Conservation (phyloP, 116 monocot genomes). For the Posidonia oceanica region DNA sequence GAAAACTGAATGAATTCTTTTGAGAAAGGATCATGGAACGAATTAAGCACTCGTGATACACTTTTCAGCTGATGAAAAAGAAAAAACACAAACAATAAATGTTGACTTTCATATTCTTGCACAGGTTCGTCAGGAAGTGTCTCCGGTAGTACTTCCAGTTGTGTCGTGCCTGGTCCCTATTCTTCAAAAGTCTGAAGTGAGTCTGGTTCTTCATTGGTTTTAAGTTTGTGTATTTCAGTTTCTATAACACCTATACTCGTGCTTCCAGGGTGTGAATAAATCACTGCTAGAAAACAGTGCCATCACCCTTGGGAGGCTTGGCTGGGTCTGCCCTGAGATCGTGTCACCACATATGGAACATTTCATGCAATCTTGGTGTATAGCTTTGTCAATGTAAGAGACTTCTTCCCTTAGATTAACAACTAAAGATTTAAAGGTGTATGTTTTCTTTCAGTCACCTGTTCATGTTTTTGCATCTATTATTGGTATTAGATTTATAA, state of each 20-base stretch:
- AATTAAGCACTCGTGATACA: too few relatives aligned
- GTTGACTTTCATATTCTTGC: conserved; percentile 2
- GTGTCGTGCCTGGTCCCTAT: conserved; percentile 65
- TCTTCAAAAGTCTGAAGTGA: conserved; percentile 75
- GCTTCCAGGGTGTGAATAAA: conserved; percentile 64
- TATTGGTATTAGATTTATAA: not conserved
- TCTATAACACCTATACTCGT: not conserved
- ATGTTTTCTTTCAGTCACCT: not conserved
- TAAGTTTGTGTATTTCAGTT: not conserved
- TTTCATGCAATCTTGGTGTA: conserved; percentile 91
- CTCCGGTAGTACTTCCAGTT: conserved; percentile 57
- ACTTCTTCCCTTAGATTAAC: conserved; percentile 2
- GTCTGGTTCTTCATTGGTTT: not conserved
- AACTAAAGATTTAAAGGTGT: not conserved
- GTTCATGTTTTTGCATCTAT: not conserved
- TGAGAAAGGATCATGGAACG: too few relatives aligned
- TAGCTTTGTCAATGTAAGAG: conserved; percentile 73
- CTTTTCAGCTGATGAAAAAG: too few relatives aligned
- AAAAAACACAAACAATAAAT: not conserved
- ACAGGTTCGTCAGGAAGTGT: conserved; percentile 78
- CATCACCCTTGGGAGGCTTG: conserved; percentile 93
- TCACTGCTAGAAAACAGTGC: conserved; percentile 93
- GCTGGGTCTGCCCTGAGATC: conserved; percentile 91
- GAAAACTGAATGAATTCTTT: too few relatives aligned
- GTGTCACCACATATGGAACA: conserved; percentile 95